These are phyloP conservation scores for Balamuthia mandrillaris DNA, from an alignment of 208 protist genomes.

Conservation along the genomic window DNA sequence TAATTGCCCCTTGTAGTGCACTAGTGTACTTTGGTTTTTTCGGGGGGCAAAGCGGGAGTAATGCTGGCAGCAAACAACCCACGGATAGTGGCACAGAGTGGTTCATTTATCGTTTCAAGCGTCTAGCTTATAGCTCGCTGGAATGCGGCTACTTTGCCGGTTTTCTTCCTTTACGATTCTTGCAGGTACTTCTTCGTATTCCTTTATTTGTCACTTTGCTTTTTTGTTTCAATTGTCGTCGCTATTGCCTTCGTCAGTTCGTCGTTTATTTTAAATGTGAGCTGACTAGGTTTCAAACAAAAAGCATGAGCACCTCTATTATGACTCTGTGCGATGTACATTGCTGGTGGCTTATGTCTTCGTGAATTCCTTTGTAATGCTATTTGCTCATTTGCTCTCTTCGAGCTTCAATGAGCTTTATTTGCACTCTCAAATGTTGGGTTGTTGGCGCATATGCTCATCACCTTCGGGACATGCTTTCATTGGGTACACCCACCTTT, in stretches of 20 bases:
- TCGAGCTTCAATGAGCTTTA: conserved; percentile 23
- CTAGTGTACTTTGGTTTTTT: not conserved
- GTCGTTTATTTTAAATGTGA: no score
- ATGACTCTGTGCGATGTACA: conserved; percentile 24
- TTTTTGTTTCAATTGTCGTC: not conserved
- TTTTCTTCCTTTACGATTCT: conserved; percentile 16
- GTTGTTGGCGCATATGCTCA: conserved; percentile 6
- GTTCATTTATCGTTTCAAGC: conserved; percentile 17
- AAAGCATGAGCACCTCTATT: conserved; percentile 29
- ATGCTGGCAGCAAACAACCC: not conserved
- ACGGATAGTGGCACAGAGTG: conserved; percentile 13
- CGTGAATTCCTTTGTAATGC: conserved; percentile 36
- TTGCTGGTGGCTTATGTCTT: conserved; percentile 11
- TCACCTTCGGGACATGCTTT: not conserved
- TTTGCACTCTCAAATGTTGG: conserved; percentile 19
- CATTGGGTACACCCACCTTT: not conserved
- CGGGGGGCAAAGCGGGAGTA: not conserved
- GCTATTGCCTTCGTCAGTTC: not conserved
- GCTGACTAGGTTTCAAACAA: no score
- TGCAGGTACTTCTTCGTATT: no score
- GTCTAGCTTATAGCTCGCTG: conserved; percentile 11
- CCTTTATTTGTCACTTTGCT: not conserved
- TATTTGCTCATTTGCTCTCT: conserved; percentile 15
- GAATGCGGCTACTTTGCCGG: conserved; percentile 36
- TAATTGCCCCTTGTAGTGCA: not conserved